Conservation (phyloP, 2,329 filamentous ascomycete genomes). For the Fusarium incarnatum region DNA sequence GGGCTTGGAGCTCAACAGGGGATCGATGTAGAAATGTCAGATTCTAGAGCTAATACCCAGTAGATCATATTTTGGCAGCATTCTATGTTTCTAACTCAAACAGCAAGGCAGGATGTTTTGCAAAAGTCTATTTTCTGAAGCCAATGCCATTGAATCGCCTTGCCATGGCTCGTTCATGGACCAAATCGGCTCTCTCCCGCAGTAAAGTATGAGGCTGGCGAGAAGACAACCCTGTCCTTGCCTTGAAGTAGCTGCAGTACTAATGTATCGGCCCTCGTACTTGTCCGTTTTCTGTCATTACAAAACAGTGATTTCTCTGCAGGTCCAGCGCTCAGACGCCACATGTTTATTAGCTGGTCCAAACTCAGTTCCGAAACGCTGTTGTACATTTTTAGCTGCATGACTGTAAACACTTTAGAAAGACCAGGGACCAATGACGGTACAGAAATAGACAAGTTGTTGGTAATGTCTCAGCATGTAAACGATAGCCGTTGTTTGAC, state of each 20-base stretch:
- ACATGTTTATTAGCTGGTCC: constrained; percentile 8
- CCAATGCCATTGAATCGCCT: background rate
- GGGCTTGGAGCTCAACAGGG: constrained; percentile 23
- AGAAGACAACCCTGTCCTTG: constrained; percentile 8
- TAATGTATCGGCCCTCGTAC: constrained; percentile 9
- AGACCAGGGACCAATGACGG: constrained; percentile 5
- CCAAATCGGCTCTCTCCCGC: constrained; percentile 23
- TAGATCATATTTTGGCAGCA: constrained; percentile 1
- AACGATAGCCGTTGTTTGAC: constrained; percentile 6
- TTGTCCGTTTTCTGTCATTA: constrained; percentile 17
- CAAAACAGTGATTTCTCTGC: constrained; percentile 4
- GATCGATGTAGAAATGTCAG: constrained; percentile 16
- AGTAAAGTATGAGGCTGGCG: background rate
- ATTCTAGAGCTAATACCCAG: background rate
- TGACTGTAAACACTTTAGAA: constrained; percentile 5
- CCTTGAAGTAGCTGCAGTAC: constrained; percentile 8
- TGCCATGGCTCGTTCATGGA: background rate
- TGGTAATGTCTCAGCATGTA: constrained; percentile 4
- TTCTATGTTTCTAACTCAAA: constrained; percentile 10
- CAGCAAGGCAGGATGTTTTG: background rate
- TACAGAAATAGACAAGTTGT: background rate
- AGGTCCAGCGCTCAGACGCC: constrained; percentile 28
- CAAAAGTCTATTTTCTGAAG: background rate
- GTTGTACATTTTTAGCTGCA: constrained; percentile 16
- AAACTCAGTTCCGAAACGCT: constrained; percentile 13